Base-by-base conservation (phyloP, 345 rosid species). In the Euclidium syriacum region DNA sequence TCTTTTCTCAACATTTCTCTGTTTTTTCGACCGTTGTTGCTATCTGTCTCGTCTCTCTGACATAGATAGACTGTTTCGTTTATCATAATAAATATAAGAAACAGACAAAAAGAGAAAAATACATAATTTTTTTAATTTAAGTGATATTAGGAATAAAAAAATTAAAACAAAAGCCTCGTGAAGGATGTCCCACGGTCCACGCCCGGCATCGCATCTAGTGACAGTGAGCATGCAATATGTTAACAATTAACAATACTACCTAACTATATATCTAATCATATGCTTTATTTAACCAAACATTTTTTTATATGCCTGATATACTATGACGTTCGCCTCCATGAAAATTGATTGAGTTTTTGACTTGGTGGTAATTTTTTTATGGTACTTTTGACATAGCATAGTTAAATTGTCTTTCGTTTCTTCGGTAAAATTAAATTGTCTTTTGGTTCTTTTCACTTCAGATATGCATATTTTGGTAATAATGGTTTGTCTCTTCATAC, bases 181-280 rank as follows among this genome's bases (percentile, higher is more conserved):
- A 71, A 63, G 32, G 65, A 47, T 49, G 65, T 44, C 68, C 63
- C 65, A 69, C 41, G 56, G 68, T 63, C 58, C 75, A 71, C 65
- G 60, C 65, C 70, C 24, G 52, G 44, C 75, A 69, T 35, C 43
- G 30, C 51, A 20, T 38, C 40, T 6, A 52, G 51, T 27, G 51
- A 52, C 65, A 56, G 60, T 48, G 54, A 64, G 70, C 60, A 71
- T 63, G 75, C 47, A 56, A 63, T 48, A 0, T 22, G 23, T 47
- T 54, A 46, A 10, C 23, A 53, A 29, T 2, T 25, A 17, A 43
- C 1, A 42, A 23, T 17, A 15, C 6, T 30, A 10, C 18, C 22
- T 38, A 48, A 24, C n/a, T n/a, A n/a, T n/a, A n/a, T n/a, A n/a
- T n/a, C n/a, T n/a, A n/a, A n/a, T n/a, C n/a, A n/a, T n/a, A n/a